phyloP scores from a whole-genome alignment of 495 filamentous ascomycete species.

The Glarea lozoyensis region DNA sequence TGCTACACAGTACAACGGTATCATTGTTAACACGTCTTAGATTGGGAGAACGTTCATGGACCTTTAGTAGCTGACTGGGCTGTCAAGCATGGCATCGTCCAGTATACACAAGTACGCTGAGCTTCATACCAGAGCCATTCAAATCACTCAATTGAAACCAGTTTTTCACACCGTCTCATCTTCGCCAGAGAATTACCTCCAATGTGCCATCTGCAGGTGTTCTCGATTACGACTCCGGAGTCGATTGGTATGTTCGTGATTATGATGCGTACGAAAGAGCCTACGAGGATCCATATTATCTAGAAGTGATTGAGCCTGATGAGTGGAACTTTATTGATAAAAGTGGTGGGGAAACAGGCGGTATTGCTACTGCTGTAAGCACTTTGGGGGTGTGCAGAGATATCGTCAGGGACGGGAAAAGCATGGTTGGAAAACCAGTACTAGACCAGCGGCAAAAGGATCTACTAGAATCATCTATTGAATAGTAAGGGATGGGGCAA shows the following conservation, averaged over 20 bases:
- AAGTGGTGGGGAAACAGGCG: not conserved
- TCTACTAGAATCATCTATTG: not conserved
- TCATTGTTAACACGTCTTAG: not conserved
- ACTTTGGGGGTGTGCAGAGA: not conserved
- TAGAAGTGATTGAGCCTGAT: slow-evolving; percentile 1
- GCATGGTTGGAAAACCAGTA: not conserved
- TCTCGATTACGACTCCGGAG: not conserved
- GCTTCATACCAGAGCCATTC: not conserved
- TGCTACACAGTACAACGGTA: not conserved
- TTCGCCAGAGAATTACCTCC: not conserved
- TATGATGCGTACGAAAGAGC: not conserved
- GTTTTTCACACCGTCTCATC: not conserved
- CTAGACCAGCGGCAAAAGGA: not conserved
- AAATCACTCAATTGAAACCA: not conserved
- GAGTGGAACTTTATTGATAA: not conserved
- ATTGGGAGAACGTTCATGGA: not conserved
- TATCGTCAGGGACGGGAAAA: not conserved
- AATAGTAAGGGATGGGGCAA: not conserved
- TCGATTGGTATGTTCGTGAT: not conserved
- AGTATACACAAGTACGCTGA: not conserved
- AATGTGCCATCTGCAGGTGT: not conserved
- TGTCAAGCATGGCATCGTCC: not conserved
- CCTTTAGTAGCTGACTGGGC: not conserved
- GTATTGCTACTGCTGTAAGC: not conserved
- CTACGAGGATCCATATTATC: not conserved